Evolutionary conservation across 768 basidiomycete species (phyloP).

Genomic region (Boletus reticulatus): DNA sequence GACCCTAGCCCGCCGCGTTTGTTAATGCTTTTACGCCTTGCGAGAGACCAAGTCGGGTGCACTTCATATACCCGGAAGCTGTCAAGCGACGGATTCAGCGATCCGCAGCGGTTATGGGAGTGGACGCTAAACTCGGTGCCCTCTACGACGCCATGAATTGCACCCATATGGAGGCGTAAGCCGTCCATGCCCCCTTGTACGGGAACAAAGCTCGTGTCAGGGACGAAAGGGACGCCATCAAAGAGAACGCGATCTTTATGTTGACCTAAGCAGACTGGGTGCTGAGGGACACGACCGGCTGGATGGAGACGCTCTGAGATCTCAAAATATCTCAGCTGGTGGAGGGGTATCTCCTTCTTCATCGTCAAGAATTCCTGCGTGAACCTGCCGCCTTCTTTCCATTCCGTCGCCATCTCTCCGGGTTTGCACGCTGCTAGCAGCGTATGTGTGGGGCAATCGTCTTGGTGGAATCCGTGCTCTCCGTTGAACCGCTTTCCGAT

Average conservation of each 20-base stretch:
- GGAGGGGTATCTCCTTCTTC: slow-evolving; percentile 45
- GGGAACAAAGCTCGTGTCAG: slow-evolving; percentile 47
- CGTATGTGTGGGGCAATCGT: slow-evolving; percentile 42
- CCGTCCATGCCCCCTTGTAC: slow-evolving; percentile 39
- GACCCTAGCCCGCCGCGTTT: slow-evolving; percentile 38
- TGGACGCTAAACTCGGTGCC: slow-evolving; percentile 64
- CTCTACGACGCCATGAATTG: slow-evolving; percentile 60
- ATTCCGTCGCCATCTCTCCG: slow-evolving; percentile 56
- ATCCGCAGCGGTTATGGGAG: slow-evolving; percentile 58
- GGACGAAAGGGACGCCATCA: slow-evolving; percentile 51
- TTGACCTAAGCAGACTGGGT: slow-evolving; percentile 49
- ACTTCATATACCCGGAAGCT: slow-evolving; percentile 51
- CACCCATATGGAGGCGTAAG: slow-evolving; percentile 55
- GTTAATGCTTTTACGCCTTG: slow-evolving; percentile 37
- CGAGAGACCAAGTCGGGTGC: slow-evolving; percentile 57
- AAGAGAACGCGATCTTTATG: slow-evolving; percentile 52
- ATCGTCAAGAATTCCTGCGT: slow-evolving; percentile 54
- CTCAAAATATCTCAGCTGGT: slow-evolving; percentile 49
- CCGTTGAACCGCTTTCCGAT: slow-evolving; percentile 35
- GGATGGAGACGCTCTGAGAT: slow-evolving; percentile 45
- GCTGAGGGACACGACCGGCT: slow-evolving; percentile 39
- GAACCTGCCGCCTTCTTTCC: slow-evolving; percentile 61
- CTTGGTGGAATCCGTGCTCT: slow-evolving; percentile 45
- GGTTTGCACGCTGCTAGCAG: slow-evolving; percentile 57
- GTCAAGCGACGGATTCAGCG: slow-evolving; percentile 53